Evolutionary conservation across 495 filamentous ascomycete species (phyloP).

Genomic region (Daldinia decipiens): DNA sequence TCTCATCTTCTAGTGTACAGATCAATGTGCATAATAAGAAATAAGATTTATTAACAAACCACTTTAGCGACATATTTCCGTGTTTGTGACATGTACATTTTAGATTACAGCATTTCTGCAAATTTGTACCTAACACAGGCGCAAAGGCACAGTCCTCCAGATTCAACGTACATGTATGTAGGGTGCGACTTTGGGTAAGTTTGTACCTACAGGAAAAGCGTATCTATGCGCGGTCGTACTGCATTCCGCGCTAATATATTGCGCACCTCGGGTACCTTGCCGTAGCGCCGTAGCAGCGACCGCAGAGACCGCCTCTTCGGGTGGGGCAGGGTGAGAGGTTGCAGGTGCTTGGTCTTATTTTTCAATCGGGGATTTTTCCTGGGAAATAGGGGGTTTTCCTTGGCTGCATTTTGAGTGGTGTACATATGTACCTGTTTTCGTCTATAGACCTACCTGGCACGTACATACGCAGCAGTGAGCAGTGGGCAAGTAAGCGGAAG

Average conservation of each 20-base stretch:
- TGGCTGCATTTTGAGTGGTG: constrained; percentile 30
- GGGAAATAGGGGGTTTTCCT: constrained; percentile 43
- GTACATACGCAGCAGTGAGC: not conserved
- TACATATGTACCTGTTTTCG: not conserved
- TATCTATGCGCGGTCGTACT: constrained; percentile 31
- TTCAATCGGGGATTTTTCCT: constrained; percentile 38
- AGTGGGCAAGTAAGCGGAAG: not conserved
- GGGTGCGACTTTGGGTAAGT: too few relatives aligned
- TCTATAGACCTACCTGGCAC: not conserved
- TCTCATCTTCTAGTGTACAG: not conserved
- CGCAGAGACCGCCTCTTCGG: constrained; percentile 36
- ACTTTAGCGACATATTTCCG: not conserved
- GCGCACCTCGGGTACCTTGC: constrained; percentile 46
- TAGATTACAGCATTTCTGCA: not conserved
- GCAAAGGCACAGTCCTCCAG: not conserved
- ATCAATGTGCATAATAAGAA: too few relatives aligned
- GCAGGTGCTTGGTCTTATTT: constrained; percentile 24
- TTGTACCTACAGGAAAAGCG: too few relatives aligned
- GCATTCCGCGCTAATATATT: constrained; percentile 44
- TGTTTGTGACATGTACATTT: not conserved
- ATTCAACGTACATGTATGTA: not conserved
- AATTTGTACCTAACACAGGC: not conserved
- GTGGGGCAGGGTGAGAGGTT: constrained; percentile 18
- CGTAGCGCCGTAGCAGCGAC: constrained; percentile 34
- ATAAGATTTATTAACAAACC: not conserved